These are phyloP conservation scores for Thalia dealbata DNA, from an alignment of 176 grass and related monocot species.

Conservation along the genomic window DNA sequence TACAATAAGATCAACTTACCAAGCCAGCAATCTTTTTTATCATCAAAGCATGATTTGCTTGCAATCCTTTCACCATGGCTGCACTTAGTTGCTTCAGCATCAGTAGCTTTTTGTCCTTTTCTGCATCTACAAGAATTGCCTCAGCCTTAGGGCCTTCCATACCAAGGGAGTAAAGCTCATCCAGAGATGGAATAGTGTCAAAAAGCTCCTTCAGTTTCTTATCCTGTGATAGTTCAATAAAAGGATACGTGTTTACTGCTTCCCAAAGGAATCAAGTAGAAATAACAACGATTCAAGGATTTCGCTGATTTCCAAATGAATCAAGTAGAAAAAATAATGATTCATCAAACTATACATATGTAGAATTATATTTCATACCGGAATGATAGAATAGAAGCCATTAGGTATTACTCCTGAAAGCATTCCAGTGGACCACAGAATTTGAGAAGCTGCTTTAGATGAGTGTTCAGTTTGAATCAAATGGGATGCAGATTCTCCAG, in stretches of 20 bases:
- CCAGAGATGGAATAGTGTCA: slow-evolving; percentile 67
- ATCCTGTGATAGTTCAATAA: slow-evolving; percentile 56
- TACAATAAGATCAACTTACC: slow-evolving; percentile 49
- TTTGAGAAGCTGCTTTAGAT: slow-evolving; percentile 46
- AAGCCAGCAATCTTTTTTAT: slow-evolving; percentile 88
- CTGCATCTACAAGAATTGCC: slow-evolving; percentile 76
- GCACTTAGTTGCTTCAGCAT: slow-evolving; percentile 76
- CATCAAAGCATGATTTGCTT: slow-evolving; percentile 55
- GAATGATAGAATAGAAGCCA: slow-evolving; percentile 86
- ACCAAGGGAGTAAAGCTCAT: slow-evolving; percentile 77
- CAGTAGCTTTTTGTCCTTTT: slow-evolving; percentile 85
- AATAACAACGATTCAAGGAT: not conserved
- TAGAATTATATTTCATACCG: slow-evolving; percentile 34
- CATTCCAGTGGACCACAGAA: slow-evolving; percentile 79
- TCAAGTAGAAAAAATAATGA: slow-evolving; percentile 6
- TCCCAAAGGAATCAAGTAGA: no score
- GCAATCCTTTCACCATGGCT: slow-evolving; percentile 80
- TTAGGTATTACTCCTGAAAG: slow-evolving; percentile 66
- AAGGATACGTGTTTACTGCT: not conserved
- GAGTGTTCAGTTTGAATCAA: slow-evolving; percentile 30
- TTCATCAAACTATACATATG: not conserved
- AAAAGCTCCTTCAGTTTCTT: slow-evolving; percentile 84
- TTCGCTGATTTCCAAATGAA: not conserved
- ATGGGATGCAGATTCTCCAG: slow-evolving; percentile 23
- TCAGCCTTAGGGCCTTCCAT: slow-evolving; percentile 82